Percentiles rank a stretch among this genome's conserved stretches.
Conservation (phyloP, 2,329 filamentous ascomycete species). For the Macroventuria anomochaeta region DNA sequence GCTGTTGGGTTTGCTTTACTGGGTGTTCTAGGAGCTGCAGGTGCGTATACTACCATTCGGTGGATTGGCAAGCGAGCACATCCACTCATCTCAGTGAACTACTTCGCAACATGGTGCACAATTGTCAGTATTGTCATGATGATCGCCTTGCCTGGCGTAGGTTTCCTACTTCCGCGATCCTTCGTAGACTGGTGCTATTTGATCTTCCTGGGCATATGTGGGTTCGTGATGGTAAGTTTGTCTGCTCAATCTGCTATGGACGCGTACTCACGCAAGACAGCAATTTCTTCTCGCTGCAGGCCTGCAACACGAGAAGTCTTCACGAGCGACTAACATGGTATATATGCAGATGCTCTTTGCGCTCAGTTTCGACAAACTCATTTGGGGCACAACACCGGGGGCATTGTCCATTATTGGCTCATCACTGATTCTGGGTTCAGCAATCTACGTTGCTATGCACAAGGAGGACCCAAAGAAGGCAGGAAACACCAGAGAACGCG, state of each 20-base stretch:
- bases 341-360: conserved; percentile 76
- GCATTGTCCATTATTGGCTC: conserved; percentile 66
- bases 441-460: conserved; percentile 68
- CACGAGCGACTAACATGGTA: conserved; percentile 69
- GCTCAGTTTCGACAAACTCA: conserved; percentile 66
- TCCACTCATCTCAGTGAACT: conserved; percentile 83
- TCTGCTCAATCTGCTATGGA: background rate
- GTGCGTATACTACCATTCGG: conserved; percentile 76
- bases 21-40: conserved; percentile 77
- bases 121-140: conserved; percentile 70
- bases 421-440: conserved; percentile 68
- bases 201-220: conserved; percentile 71
- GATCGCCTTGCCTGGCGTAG: conserved; percentile 60
- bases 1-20: conserved; percentile 76
- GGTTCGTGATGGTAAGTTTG: conserved; percentile 70
- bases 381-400: conserved; percentile 67
- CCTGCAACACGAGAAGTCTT: conserved; percentile 71
- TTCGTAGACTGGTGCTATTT: conserved; percentile 70
- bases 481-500: conserved; percentile 18
- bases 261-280: conserved; percentile 27
- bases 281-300: conserved; percentile 86
- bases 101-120: conserved; percentile 75
- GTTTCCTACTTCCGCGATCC: conserved; percentile 63
- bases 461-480: conserved; percentile 49
- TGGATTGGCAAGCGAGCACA: conserved; percentile 82